Evolutionary conservation across 306 rosid genomes (phyloP), one percentile per base, ranked within the genome.

Genomic region (Neltuma alba): DNA sequence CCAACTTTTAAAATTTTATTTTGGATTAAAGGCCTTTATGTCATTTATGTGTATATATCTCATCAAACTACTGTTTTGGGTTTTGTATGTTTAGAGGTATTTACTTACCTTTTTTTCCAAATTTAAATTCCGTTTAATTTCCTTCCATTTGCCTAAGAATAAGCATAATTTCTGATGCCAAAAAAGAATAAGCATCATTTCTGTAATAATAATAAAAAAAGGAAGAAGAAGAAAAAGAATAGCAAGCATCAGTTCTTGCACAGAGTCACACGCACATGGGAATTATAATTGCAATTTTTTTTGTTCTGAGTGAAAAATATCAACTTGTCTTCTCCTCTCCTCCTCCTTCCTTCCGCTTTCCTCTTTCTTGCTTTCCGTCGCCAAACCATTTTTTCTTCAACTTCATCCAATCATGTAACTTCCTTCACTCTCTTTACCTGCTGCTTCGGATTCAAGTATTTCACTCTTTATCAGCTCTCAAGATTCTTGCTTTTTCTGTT

Each of bases 301-400:
- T 65, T n/a, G n/a, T 36, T 3, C 30, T 14, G 20, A 2, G 34
- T 12, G 34, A 7, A 41, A 68, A 68, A 68, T 41, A 33, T 28
- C 52, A 38, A 68, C 21, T 8, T 30, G 21, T 41, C 54, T 68
- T 67, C 72, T 1, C 20, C 2, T 44, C 44, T 63, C 14, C 14
- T 28, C 47, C 48, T 66, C 52, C 33, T 67, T 67, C 73, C 34
- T 47, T 6, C 7, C 73, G 13, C 73, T 41, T 68, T 68, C 73
- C 54, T 38, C n/a, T 66, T 21, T 20, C 72, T 38, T n/a, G n/a
- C n/a, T 66, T 66, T 18, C 57, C 11, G 0, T 50, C 11, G 18
- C n/a, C n/a, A 5, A 1, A 0, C 9, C 21, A 47, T 25, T 21
- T 21, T 23, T 66, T 67, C 33, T 21, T n/a, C 50, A 11, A 3